Evolutionary conservation across 495 filamentous ascomycete species (phyloP).

Genomic region (Aspergillus indologenus): DNA sequence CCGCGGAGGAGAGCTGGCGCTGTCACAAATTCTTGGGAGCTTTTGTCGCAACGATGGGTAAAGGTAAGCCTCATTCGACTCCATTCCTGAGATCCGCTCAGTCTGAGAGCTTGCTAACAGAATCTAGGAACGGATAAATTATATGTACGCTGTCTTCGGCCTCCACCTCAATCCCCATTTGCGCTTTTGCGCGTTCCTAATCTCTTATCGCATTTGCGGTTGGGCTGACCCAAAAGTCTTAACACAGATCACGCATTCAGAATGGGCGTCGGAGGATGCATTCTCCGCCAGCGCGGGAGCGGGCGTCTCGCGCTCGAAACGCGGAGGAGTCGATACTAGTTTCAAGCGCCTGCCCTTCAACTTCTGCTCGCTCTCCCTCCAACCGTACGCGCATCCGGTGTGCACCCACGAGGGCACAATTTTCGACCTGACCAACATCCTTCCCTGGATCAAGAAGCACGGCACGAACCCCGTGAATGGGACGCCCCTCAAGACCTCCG

Average conservation of each 20-base stretch:
- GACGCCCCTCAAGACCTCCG: constrained; percentile 67
- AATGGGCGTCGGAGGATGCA: constrained; percentile 90
- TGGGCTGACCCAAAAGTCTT: constrained; percentile 11
- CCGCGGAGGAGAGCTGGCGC: constrained; percentile 1
- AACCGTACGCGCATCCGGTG: constrained; percentile 84
- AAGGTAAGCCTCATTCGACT: constrained; percentile 41
- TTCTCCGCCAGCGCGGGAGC: constrained; percentile 74
- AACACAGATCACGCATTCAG: constrained; percentile 79
- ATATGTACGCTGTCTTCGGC: constrained; percentile 57
- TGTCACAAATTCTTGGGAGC: constrained; percentile 5
- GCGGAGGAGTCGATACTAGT: constrained; percentile 53
- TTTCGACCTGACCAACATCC: constrained; percentile 83
- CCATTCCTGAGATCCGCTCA: neutral
- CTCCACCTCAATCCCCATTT: neutral
- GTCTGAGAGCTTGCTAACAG: constrained; percentile 12
- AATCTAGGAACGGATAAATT: constrained; percentile 65
- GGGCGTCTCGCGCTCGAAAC: constrained; percentile 50
- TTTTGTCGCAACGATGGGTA: constrained; percentile 48
- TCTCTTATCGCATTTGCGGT: constrained; percentile 8
- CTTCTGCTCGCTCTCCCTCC: constrained; percentile 93
- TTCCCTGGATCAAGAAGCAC: constrained; percentile 91
- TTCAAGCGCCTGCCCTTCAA: constrained; percentile 96
- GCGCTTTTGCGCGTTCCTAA: neutral
- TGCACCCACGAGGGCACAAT: constrained; percentile 76
- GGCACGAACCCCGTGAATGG: constrained; percentile 87